A percentile compares a stretch with the other conserved stretches of the same genome.
phyloP scores from a whole-genome alignment of 768 basidiomycete species.

The Pulveroboletus ravenelii region DNA sequence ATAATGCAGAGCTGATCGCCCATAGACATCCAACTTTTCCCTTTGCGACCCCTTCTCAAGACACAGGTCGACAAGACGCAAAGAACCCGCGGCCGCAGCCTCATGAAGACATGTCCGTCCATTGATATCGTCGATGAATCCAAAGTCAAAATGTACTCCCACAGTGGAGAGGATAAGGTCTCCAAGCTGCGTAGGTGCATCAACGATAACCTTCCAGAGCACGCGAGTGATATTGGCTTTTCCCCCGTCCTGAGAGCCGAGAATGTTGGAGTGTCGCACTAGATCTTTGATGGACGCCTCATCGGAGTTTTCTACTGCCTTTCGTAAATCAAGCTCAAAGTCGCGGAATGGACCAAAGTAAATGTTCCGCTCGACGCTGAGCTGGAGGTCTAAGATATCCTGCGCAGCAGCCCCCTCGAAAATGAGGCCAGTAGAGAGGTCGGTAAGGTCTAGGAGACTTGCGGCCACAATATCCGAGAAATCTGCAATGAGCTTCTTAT shows the following conservation, averaged over 20 bases:
- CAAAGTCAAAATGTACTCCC: conserved; percentile 74
- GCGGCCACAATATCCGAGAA: conserved; percentile 88
- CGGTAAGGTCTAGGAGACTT: conserved; percentile 74
- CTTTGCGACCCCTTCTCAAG: conserved; percentile 66
- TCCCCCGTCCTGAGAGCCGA: conserved; percentile 56
- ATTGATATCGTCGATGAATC: conserved; percentile 95
- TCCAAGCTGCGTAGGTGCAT: conserved; percentile 67
- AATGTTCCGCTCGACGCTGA: conserved; percentile 55
- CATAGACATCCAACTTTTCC: conserved; percentile 81
- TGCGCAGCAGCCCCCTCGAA: conserved; percentile 77
- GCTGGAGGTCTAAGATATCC: conserved; percentile 70
- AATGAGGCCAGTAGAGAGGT: conserved; percentile 67
- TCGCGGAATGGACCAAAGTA: conserved; percentile 78
- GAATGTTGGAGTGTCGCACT: conserved; percentile 62
- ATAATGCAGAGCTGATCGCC: conserved; percentile 91
- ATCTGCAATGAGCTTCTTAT: conserved; percentile 80
- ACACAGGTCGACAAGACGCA: conserved; percentile 76
- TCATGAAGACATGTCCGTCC: conserved; percentile 91
- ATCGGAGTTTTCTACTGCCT: conserved; percentile 65
- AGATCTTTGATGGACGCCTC: conserved; percentile 60
- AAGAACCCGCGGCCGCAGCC: conserved; percentile 79
- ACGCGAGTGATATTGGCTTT: conserved; percentile 81
- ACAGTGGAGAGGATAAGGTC: conserved; percentile 71
- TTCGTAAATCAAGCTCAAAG: conserved; percentile 81
- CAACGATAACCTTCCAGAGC: conserved; percentile 87